phyloP scores from a whole-genome alignment of 768 basidiomycete genomes.

The Leccinum obscurum region DNA sequence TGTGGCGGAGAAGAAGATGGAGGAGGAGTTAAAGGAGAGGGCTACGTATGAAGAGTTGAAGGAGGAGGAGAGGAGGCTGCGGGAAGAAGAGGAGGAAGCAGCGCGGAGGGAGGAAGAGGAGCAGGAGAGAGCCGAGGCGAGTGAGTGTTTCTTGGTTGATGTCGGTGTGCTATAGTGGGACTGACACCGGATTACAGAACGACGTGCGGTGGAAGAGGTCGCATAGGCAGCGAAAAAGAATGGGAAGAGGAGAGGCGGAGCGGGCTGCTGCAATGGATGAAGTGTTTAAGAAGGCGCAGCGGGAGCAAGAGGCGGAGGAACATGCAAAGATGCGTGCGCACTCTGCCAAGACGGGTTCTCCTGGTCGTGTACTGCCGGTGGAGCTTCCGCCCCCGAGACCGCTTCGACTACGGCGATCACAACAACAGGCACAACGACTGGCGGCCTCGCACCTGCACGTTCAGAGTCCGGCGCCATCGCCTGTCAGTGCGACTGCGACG shows the following conservation, averaged over 20 bases:
- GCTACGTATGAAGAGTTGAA: no score
- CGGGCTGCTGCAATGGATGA: no score
- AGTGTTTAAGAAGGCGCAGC: slow-evolving; percentile 14
- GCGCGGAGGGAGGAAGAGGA: slow-evolving; percentile 26
- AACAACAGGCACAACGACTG: no score
- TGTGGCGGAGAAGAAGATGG: no score
- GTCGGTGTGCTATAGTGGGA: no score
- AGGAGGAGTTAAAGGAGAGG: no score
- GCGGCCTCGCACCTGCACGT: no score
- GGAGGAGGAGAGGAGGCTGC: slow-evolving; percentile 40
- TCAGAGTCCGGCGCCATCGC: no score
- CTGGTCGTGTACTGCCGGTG: background rate
- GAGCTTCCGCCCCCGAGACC: no score
- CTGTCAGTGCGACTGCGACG: no score
- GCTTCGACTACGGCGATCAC: no score
- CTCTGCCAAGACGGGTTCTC: slow-evolving; percentile 25
- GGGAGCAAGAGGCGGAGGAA: slow-evolving; percentile 38
- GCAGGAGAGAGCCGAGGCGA: slow-evolving; percentile 47
- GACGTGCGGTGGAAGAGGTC: slow-evolving; percentile 57
- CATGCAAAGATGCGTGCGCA: slow-evolving; percentile 33
- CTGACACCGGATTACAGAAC: slow-evolving; percentile 37
- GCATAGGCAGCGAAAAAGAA: slow-evolving; percentile 44
- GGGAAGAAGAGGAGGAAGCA: slow-evolving; percentile 17
- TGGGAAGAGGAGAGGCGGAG: no score
- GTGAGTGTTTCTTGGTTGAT: slow-evolving; percentile 31